A percentile compares a stretch with the other conserved stretches of the same genome.
phyloP scores from a whole-genome alignment of 2,329 filamentous ascomycete genomes.

The Pestalotiopsis fici region DNA sequence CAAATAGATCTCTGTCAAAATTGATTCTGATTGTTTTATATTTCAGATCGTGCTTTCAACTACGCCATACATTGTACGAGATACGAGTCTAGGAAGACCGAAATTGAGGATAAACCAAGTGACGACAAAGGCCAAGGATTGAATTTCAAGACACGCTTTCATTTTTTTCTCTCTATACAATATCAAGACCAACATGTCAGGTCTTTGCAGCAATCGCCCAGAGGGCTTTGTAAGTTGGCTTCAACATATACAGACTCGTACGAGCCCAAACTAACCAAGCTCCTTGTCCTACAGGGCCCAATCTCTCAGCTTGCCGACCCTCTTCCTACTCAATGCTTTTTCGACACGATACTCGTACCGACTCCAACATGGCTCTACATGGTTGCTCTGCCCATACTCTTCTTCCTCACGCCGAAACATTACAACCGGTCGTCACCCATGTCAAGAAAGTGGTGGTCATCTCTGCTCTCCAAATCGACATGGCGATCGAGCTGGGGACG shows the following conservation, averaged over 20 bases:
- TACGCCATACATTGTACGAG: neutral
- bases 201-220: slow-evolving; percentile 12
- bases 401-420: slow-evolving; percentile 14
- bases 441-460: neutral
- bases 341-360: slow-evolving; percentile 23
- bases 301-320: slow-evolving; percentile 9
- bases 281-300: slow-evolving; percentile 4
- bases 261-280: too few relatives aligned
- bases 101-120: neutral
- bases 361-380: slow-evolving; percentile 23
- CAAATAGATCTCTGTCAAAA: too few relatives aligned
- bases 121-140: neutral
- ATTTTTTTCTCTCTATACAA: neutral
- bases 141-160: neutral
- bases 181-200: neutral
- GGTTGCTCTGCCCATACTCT: slow-evolving; percentile 13
- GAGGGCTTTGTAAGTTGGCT: slow-evolving; percentile 11
- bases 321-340: slow-evolving; percentile 27
- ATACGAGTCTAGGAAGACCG: neutral
- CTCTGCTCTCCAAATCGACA: neutral
- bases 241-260: neutral
- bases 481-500: slow-evolving; percentile 15
- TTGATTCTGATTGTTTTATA: neutral
- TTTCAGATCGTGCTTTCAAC: neutral
- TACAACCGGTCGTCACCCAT: neutral